Base-by-base conservation (phyloP, 2,329 filamentous ascomycete genomes). In the Arthroderma sp. region DNA sequence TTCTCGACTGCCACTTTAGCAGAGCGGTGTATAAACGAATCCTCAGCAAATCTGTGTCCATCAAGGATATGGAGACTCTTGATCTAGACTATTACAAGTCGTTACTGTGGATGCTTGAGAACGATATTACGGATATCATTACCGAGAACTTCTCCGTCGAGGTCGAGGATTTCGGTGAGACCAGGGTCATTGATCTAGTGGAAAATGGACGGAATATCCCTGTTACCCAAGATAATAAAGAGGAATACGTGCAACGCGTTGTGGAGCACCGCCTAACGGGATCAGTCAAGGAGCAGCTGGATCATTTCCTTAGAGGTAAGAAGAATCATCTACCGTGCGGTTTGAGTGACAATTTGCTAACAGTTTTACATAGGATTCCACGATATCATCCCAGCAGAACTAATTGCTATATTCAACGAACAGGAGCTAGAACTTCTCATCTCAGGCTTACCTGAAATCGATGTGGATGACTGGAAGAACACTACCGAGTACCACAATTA, bases 401-500 rank as follows among this genome's bases (percentile, higher is more conserved):
- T 98, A 40, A 85, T 98, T 56, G 83, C 87, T 41, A 98, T 98
- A 57, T 98, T 98, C 72, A 95, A 94, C 61, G 91, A 98, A 63
- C 91, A 98, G 62, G 91, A 98, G 66, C 74, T 98, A 29, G 91
- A 98, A 63, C 72, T 98, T 40, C 74, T 98, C 49, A 98, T 98
- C 59, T 98, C 91, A 42, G 91, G 91, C 60, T 74, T 98, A 42
- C 91, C 91, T 1, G 91, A 98, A 59, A 95, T 98, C 54, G 89
- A 98, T 55, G 79, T 96, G 36, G 91, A 98, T 58, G 91, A 98
- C 67, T 98, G 91, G 91, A 95, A 94, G 76, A 87, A 85, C 67
- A 94, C 95, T 66, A 94, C 89, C 2, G 93, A 98, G 61, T 96
- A 98, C 57, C 89, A 96, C 66, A 96, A 96, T 65, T 98, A 98